Percentiles rank a stretch among this genome's conserved stretches.
Conservation (phyloP, 805 yeast genomes). For the Monosporozyma servazzii region DNA sequence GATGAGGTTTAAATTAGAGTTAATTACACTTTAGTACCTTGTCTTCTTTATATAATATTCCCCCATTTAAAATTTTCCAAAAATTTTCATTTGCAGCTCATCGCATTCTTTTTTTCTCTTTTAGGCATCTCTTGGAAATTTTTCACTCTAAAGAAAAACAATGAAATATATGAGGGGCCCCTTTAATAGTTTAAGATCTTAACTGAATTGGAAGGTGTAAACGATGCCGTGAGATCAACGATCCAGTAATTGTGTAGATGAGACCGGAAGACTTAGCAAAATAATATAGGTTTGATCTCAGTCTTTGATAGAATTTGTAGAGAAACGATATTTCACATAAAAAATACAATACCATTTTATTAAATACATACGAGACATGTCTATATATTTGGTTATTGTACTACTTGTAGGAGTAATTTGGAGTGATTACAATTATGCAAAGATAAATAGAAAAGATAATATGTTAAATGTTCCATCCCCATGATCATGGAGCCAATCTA, state of each 20-base stretch:
- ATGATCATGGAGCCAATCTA: slow-evolving; percentile 60
- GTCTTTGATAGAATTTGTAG: no score
- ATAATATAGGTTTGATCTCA: no score
- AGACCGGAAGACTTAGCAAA: no score
- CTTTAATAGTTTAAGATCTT: neutral
- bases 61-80: neutral
- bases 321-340: neutral
- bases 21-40: neutral
- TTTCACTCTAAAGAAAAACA: neutral
- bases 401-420: neutral
- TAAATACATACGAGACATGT: neutral
- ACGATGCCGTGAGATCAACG: no score
- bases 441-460: neutral
- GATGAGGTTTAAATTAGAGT: neutral
- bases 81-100: neutral
- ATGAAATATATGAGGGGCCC: neutral
- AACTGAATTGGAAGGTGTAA: no score
- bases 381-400: neutral
- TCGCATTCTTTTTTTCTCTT: neutral
- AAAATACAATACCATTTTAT: neutral
- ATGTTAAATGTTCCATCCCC: no score
- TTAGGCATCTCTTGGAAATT: neutral
- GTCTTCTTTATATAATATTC: neutral
- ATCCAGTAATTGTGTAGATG: no score
- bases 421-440: neutral